Conservation (phyloP, 2,329 filamentous ascomycete genomes). For the Stachybotrys elegans region DNA sequence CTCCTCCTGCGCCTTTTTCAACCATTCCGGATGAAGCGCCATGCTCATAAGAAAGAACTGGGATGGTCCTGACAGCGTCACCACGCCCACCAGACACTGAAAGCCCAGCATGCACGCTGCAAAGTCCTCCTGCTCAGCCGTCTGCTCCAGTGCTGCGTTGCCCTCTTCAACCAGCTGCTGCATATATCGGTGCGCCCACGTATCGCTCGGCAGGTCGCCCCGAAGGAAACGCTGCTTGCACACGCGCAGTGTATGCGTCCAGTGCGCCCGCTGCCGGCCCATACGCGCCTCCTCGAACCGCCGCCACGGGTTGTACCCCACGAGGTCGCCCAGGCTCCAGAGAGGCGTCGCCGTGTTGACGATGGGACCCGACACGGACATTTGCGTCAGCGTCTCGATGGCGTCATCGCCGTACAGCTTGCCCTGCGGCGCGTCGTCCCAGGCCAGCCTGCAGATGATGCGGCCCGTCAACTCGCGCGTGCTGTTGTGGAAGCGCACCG, state of each 20-base stretch:
- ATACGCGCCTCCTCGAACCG: slow-evolving; percentile 39
- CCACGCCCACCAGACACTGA: slow-evolving; percentile 44
- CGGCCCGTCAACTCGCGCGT: slow-evolving; percentile 45
- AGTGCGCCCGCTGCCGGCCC: slow-evolving; percentile 38
- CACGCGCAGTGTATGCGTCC: slow-evolving; percentile 34
- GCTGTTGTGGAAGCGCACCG: slow-evolving; percentile 37
- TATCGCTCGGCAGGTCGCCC: slow-evolving; percentile 37
- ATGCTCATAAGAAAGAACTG: slow-evolving; percentile 50
- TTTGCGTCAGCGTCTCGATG: slow-evolving; percentile 41
- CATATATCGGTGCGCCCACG: slow-evolving; percentile 45
- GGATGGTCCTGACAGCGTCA: slow-evolving; percentile 43
- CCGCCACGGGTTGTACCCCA: slow-evolving; percentile 41
- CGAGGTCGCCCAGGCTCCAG: slow-evolving; percentile 36
- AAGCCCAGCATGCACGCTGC: slow-evolving; percentile 48
- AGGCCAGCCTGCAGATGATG: slow-evolving; percentile 44
- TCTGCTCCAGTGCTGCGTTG: slow-evolving; percentile 34
- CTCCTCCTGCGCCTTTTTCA: slow-evolving; percentile 49
- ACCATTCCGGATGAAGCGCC: slow-evolving; percentile 47
- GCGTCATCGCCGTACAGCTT: slow-evolving; percentile 40
- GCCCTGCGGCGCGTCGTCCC: slow-evolving; percentile 44
- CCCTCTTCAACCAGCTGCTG: slow-evolving; percentile 33
- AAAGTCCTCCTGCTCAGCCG: slow-evolving; percentile 37
- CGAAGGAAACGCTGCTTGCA: slow-evolving; percentile 34
- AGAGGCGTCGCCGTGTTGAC: slow-evolving; percentile 45
- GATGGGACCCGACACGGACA: slow-evolving; percentile 47